phyloP scores from a whole-genome alignment of 1,139 yeast genomes.

The Blastobotrys elegans region DNA sequence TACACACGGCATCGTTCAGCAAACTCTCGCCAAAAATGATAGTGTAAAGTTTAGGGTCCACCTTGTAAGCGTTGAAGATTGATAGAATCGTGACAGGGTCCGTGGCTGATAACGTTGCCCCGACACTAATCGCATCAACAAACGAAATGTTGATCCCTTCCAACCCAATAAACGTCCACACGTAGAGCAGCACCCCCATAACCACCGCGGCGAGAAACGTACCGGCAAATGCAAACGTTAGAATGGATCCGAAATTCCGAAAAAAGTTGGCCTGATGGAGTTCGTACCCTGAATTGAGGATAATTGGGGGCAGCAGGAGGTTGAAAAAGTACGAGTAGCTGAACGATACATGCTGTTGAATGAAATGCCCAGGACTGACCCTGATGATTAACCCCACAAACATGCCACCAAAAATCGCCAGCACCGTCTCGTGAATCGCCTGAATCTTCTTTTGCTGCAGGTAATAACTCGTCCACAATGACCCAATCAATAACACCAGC shows the following conservation, averaged over 20 bases:
- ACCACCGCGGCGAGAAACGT: slow-evolving; percentile 90
- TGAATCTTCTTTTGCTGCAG: slow-evolving; percentile 86
- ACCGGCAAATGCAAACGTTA: slow-evolving; percentile 96
- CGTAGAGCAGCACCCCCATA: slow-evolving; percentile 72
- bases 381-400: slow-evolving; percentile 87
- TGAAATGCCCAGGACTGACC: slow-evolving; percentile 90
- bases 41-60: slow-evolving; percentile 94
- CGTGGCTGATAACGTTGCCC: slow-evolving; percentile 96
- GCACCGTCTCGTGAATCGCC: slow-evolving; percentile 94
- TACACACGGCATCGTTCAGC: slow-evolving; percentile 94
- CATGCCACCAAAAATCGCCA: slow-evolving; percentile 96
- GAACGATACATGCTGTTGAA: slow-evolving; percentile 94
- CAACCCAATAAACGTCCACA: slow-evolving; percentile 89
- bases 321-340: slow-evolving; percentile 93
- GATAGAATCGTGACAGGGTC: slow-evolving; percentile 97
- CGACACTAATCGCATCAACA: slow-evolving; percentile 94
- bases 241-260: slow-evolving; percentile 82
- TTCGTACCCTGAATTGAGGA: slow-evolving; percentile 93
- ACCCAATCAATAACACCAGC: slow-evolving; percentile 71
- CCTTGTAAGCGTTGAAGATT: slow-evolving; percentile 94
- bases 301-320: slow-evolving; percentile 90
- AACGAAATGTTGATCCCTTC: slow-evolving; percentile 86
- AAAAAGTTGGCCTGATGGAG: slow-evolving; percentile 93
- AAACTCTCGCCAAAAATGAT: slow-evolving; percentile 95
- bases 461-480: slow-evolving; percentile 93